A percentile compares a stretch with the other conserved stretches of the same genome.
Evolutionary conservation across 108 stramenopile species (phyloP).

Genomic region (Fragilariopsis cylindrus): DNA sequence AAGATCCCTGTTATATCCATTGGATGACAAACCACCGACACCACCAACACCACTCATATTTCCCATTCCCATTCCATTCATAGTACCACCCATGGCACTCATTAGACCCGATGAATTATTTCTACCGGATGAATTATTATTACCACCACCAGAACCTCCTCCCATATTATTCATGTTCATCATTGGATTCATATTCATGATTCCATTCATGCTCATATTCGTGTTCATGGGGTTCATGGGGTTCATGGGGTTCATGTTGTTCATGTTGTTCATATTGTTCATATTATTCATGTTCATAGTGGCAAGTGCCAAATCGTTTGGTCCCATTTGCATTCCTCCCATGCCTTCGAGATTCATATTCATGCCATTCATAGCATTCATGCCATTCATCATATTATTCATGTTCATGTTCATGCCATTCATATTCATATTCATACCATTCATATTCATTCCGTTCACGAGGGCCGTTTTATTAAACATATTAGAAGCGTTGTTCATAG

Average conservation of each 20-base stretch:
- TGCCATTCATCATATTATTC: not conserved
- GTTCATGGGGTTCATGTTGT: not conserved
- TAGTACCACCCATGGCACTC: not conserved
- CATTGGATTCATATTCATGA: not conserved
- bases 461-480: constrained; percentile 4
- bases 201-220: not conserved
- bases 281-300: too few relatives aligned
- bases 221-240: not conserved
- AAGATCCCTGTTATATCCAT: not conserved
- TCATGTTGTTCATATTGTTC: not conserved
- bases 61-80: constrained; percentile 13
- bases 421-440: not conserved
- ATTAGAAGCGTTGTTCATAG: not conserved
- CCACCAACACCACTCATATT: constrained; percentile 1
- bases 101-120: not conserved
- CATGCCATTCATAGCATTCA: too few relatives aligned
- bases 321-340: too few relatives aligned
- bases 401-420: constrained; percentile 2
- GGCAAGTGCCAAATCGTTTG: too few relatives aligned
- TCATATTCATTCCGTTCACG: constrained; percentile 1
- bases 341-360: too few relatives aligned
- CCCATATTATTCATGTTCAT: not conserved
- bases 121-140: constrained; percentile 1
- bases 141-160: not conserved
- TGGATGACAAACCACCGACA: not conserved